phyloP scores from a whole-genome alignment of 2,329 filamentous ascomycete species.

The Mycosphaerelloides madeirae region DNA sequence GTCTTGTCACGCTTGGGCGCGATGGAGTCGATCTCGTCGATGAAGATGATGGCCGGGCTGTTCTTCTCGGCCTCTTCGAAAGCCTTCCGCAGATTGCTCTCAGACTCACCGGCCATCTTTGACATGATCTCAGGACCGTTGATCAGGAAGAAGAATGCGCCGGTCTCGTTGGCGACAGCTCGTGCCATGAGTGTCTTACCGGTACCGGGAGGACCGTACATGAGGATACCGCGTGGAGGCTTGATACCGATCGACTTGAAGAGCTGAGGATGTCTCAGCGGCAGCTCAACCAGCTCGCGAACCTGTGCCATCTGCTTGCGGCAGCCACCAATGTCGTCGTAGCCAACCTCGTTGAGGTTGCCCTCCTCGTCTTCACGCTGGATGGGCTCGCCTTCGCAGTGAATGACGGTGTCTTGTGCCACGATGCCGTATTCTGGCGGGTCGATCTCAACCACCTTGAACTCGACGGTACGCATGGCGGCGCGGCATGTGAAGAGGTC shows the following conservation, averaged over 20 bases:
- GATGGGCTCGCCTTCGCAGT: conserved; percentile 95
- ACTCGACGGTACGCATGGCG: conserved; percentile 98
- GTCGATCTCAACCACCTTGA: conserved; percentile 98
- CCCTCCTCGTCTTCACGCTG: conserved; percentile 99
- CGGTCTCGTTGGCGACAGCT: conserved; percentile 97
- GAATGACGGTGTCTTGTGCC: conserved; percentile 96
- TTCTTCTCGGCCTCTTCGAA: conserved; percentile 99
- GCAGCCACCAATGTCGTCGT: conserved; percentile 98
- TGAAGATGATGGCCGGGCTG: conserved; percentile 98
- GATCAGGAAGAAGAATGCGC: conserved; percentile 99
- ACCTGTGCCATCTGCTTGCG: conserved; percentile 99
- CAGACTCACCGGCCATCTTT: conserved; percentile 99
- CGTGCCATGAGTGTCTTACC: conserved; percentile 99
- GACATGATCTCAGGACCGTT: conserved; percentile 99
- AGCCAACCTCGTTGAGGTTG: conserved; percentile 97
- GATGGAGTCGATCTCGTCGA: conserved; percentile 98
- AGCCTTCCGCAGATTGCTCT: conserved; percentile 97
- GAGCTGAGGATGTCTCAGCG: conserved; percentile 91
- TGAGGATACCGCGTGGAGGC: conserved; percentile 93
- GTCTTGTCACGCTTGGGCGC: conserved; percentile 99
- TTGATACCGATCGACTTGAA: conserved; percentile 99
- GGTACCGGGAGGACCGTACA: conserved; percentile 90
- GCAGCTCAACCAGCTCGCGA: conserved; percentile 95
- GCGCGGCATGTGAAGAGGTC: conserved; percentile 96
- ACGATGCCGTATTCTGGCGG: conserved; percentile 98